Conservation (phyloP, 768 basidiomycete genomes). For the Russula olivacea region DNA sequence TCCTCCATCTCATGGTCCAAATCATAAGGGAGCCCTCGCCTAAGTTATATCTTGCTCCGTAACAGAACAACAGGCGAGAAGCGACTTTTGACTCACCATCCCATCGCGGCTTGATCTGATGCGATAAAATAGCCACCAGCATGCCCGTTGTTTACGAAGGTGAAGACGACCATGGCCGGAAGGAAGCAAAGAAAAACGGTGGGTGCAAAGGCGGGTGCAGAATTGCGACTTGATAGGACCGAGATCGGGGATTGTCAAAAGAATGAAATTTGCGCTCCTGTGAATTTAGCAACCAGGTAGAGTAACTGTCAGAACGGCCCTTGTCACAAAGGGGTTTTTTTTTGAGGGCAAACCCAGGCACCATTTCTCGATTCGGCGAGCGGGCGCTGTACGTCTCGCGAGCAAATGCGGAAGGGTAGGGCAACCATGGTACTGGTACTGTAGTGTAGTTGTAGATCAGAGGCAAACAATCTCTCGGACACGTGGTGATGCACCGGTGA, state of each 20-base stretch:
- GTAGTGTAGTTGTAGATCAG: too few species aligned
- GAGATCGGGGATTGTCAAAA: not conserved
- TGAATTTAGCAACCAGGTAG: not conserved
- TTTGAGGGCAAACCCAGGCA: not conserved
- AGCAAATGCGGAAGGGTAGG: not conserved
- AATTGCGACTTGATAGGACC: not conserved
- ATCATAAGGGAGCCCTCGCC: conserved; percentile 14
- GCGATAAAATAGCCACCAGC: conserved; percentile 7
- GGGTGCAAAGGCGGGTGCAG: not conserved
- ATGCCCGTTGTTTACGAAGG: not conserved
- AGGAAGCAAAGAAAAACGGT: not conserved
- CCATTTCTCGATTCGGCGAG: not conserved
- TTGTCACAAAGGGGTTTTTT: not conserved
- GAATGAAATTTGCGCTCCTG: not conserved
- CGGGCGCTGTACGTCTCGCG: not conserved
- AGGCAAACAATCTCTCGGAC: too few species aligned
- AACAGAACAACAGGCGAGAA: not conserved
- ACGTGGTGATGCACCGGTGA: too few species aligned
- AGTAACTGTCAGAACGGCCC: not conserved
- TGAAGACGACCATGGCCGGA: conserved; percentile 6
- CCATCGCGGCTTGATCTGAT: not conserved
- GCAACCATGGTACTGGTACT: too few species aligned
- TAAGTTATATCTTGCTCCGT: not conserved
- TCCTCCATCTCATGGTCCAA: conserved; percentile 7
- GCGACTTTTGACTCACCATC: conserved; percentile 10